Base-by-base conservation (phyloP, 2,329 filamentous ascomycete species). In the Arthrobotrys conoides region DNA sequence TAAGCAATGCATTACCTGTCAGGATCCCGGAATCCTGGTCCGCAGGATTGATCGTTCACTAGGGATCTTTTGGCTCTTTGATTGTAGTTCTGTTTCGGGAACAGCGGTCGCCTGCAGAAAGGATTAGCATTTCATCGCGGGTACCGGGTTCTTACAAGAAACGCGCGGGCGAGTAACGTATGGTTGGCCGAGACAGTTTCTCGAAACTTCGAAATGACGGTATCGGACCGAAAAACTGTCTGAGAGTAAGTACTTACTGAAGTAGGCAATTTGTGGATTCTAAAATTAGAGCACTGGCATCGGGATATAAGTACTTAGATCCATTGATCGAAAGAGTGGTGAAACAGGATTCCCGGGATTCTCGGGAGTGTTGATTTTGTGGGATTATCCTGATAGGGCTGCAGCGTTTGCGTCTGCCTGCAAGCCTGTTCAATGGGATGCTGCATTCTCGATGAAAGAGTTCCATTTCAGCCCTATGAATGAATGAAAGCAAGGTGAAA, bases 301-400 rank as follows among this genome's bases (percentile, higher is more conserved):
- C 14, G 38, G 12, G 3, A 41, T 12, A 9, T 41, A 41, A n/a
- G n/a, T n/a, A n/a, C n/a, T n/a, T n/a, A n/a, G n/a, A n/a, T n/a
- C n/a, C n/a, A n/a, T n/a, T n/a, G n/a, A n/a, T n/a, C n/a, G n/a
- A n/a, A n/a, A n/a, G n/a, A n/a, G 27, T 51, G 53, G 48, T 30
- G 38, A 36, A 53, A 53, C 61, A n/a, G n/a, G n/a, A n/a, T n/a
- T n/a, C n/a, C n/a, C n/a, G n/a, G n/a, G n/a, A n/a, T n/a, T n/a
- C n/a, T n/a, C n/a, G n/a, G 16, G 9, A 0, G 75, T 65, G 68
- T 78, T 78, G 75, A 78, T 64, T 72, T 72, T 78, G 68, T 78
- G 75, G 61, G 16, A 72, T 69, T 71, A 36, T 53, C 46, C n/a
- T 33, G 44, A 66, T 76, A 61, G 72, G 67, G 75, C 49, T 72